Evolutionary conservation across 345 rosid genomes (phyloP).

Genomic region (Eucalyptus microcorys): DNA sequence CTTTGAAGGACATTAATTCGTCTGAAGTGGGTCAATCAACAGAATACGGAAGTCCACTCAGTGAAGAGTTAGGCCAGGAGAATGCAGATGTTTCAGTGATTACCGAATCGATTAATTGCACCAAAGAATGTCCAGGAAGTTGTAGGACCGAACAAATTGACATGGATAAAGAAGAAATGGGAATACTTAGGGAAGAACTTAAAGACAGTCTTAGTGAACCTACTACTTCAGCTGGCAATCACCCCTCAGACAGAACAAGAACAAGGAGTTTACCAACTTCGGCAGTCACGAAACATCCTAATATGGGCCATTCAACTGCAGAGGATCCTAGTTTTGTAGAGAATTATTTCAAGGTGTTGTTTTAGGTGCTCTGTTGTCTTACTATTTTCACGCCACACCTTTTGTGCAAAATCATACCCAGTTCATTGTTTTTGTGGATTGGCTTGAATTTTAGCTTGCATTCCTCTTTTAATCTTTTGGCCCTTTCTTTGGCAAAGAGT

Average conservation of each 20-base stretch:
- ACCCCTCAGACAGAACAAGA: conserved; percentile 10
- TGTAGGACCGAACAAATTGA: conserved; percentile 10
- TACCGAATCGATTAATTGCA: conserved; percentile 10
- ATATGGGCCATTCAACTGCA: conserved; percentile 48
- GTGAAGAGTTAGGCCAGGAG: conserved; percentile 6
- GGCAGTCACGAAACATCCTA: conserved; percentile 21
- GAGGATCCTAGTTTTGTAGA: conserved; percentile 90
- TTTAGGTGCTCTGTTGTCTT: not conserved
- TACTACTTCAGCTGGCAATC: conserved; percentile 16
- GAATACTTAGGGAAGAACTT: conserved; percentile 6
- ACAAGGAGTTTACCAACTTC: conserved; percentile 7
- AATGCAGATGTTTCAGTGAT: conserved; percentile 1
- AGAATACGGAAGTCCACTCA: not conserved
- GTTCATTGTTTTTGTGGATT: not conserved
- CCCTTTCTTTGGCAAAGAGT: not conserved
- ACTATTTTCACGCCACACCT: not conserved
- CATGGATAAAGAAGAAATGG: conserved; percentile 11
- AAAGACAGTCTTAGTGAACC: conserved; percentile 8
- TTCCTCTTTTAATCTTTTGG: not conserved
- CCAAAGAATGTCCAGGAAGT: conserved; percentile 11
- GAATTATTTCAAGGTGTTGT: conserved; percentile 78
- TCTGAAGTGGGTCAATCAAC: conserved; percentile 11
- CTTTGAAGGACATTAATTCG: conserved; percentile 10
- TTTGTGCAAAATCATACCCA: not conserved
- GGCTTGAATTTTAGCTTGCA: not conserved